phyloP scores from a whole-genome alignment of 2,329 filamentous ascomycete species.

The Volutella citrinella region DNA sequence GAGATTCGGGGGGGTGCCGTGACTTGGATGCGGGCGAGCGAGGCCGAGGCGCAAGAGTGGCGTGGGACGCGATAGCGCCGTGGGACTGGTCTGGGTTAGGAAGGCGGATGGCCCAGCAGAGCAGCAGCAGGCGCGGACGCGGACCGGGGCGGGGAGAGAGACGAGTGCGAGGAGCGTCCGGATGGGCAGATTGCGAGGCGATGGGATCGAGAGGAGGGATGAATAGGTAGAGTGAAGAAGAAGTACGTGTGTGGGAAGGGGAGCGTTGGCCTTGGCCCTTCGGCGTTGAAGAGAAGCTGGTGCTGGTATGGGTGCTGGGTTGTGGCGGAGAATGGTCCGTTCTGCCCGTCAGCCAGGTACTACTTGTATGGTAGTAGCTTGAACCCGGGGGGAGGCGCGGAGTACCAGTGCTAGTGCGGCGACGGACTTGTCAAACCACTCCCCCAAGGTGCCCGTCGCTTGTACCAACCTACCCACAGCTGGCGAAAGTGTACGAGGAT shows the following conservation, averaged over 20 bases:
- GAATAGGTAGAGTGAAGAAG: background rate
- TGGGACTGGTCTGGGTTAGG: background rate
- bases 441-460: too few species aligned
- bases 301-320: slow-evolving; percentile 5
- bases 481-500: too few species aligned
- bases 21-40: slow-evolving; percentile 10
- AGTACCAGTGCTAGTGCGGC: too few species aligned
- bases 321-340: slow-evolving; percentile 6
- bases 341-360: slow-evolving; percentile 7
- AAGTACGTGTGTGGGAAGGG: too few species aligned
- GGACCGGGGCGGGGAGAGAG: slow-evolving; percentile 1
- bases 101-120: slow-evolving; percentile 1
- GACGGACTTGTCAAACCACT: too few species aligned
- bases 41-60: slow-evolving; percentile 18
- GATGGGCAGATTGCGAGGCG: too few species aligned
- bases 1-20: background rate
- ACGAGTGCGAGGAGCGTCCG: too few species aligned
- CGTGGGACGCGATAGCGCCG: slow-evolving; percentile 13
- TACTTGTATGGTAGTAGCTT: too few species aligned
- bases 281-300: background rate
- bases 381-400: slow-evolving; percentile 12
- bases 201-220: background rate
- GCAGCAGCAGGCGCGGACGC: slow-evolving; percentile 1
- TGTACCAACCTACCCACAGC: too few species aligned
- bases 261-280: too few species aligned